These are phyloP conservation scores for Primulina eburnea DNA, from an alignment of 257 asterid species.

Conservation along the genomic window DNA sequence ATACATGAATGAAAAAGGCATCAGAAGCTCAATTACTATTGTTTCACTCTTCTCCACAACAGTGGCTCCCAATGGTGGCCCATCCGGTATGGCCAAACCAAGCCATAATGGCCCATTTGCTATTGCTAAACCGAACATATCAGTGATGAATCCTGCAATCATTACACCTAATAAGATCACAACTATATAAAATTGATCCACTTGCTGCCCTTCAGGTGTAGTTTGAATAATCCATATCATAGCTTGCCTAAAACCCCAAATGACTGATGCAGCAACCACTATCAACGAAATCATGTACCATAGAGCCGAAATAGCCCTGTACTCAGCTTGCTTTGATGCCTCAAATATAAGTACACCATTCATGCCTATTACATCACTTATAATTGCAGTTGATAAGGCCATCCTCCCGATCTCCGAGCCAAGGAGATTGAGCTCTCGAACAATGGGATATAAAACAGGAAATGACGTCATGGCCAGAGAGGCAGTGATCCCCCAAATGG, in stretches of 20 bases:
- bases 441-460: slow-evolving; percentile 59
- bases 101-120: slow-evolving; percentile 80
- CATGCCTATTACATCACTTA: slow-evolving; percentile 64
- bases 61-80: slow-evolving; percentile 80
- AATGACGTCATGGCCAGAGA: slow-evolving; percentile 53
- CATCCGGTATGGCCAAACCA: slow-evolving; percentile 85
- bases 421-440: slow-evolving; percentile 66
- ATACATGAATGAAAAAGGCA: slow-evolving; percentile 63
- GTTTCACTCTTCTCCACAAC: slow-evolving; percentile 80
- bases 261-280: slow-evolving; percentile 6
- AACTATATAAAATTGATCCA: slow-evolving; percentile 59
- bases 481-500: slow-evolving; percentile 54
- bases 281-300: slow-evolving; percentile 42
- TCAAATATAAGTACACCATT: slow-evolving; percentile 44
- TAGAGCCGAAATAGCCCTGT: slow-evolving; percentile 30
- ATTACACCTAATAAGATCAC: slow-evolving; percentile 56
- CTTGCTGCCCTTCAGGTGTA: slow-evolving; percentile 67
- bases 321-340: slow-evolving; percentile 55
- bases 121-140: slow-evolving; percentile 57
- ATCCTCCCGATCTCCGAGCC: slow-evolving; percentile 78
- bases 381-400: slow-evolving; percentile 47
- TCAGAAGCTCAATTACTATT: slow-evolving; percentile 45
- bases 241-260: slow-evolving; percentile 42
- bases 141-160: slow-evolving; percentile 56
- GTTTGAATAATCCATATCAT: slow-evolving; percentile 58